A percentile compares a stretch with the other conserved stretches of the same genome.
phyloP scores from a whole-genome alignment of 345 rosid genomes.

The Arabidopsis suecica region DNA sequence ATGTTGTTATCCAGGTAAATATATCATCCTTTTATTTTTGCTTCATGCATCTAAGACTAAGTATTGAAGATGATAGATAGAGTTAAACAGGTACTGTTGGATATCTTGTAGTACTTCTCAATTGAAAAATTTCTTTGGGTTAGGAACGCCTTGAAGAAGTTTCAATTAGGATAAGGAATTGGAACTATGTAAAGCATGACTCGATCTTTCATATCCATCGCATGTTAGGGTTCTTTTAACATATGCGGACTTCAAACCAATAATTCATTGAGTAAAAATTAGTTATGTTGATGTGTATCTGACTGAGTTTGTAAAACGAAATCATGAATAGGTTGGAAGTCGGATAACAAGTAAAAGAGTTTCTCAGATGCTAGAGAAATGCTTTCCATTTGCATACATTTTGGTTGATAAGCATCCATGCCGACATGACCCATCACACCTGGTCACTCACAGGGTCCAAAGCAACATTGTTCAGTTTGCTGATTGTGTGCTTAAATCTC shows the following conservation, averaged over 20 bases:
- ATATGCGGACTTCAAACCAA: slow-evolving; percentile 1
- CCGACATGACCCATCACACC: slow-evolving; percentile 94
- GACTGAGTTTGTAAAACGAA: slow-evolving; percentile 36
- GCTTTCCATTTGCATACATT: slow-evolving; percentile 70
- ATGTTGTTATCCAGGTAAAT: slow-evolving; percentile 83
- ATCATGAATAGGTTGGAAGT: slow-evolving; percentile 77
- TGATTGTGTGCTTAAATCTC: slow-evolving; percentile 58
- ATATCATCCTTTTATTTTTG: slow-evolving; percentile 17
- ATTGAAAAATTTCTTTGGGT: neutral
- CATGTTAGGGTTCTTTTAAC: slow-evolving; percentile 10
- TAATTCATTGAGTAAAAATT: slow-evolving; percentile 15
- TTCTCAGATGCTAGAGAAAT: slow-evolving; percentile 79
- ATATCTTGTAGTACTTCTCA: slow-evolving; percentile 14
- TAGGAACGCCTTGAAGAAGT: slow-evolving; percentile 15
- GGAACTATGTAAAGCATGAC: slow-evolving; percentile 21
- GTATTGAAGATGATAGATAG: slow-evolving; percentile 20
- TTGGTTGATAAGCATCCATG: slow-evolving; percentile 80
- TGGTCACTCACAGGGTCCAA: slow-evolving; percentile 88
- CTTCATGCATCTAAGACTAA: slow-evolving; percentile 32
- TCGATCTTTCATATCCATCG: slow-evolving; percentile 10
- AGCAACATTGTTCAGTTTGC: slow-evolving; percentile 68
- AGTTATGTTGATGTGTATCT: slow-evolving; percentile 15
- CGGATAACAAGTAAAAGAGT: slow-evolving; percentile 87
- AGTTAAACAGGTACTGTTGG: neutral
- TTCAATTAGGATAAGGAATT: slow-evolving; percentile 14